phyloP scores from a whole-genome alignment of 371 early-diverging fungal species.

The Actinomortierella wolfii region DNA sequence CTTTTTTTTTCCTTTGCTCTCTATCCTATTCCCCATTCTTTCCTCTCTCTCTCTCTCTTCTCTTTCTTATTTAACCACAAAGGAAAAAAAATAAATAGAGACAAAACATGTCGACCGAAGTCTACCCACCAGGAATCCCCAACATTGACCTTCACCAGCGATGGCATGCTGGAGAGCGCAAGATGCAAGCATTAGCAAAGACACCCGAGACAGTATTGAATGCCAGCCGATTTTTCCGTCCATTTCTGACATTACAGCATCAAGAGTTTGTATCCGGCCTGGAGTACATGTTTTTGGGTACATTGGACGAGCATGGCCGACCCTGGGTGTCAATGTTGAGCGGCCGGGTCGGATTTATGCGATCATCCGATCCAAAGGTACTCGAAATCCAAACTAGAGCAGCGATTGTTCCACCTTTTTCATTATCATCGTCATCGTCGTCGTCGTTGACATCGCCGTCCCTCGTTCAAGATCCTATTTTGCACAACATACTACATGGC shows the following conservation, averaged over 20 bases:
- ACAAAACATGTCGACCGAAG: not conserved
- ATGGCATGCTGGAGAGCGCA: slow-evolving; percentile 40
- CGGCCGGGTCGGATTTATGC: slow-evolving; percentile 24
- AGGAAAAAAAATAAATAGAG: slow-evolving; percentile 4
- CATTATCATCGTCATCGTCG: not conserved
- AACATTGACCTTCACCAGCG: slow-evolving; percentile 10
- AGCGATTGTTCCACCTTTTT: not conserved
- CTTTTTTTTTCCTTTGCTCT: not conserved
- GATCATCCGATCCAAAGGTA: slow-evolving; percentile 10
- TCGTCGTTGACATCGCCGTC: not conserved
- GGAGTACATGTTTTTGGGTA: slow-evolving; percentile 32
- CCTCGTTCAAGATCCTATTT: slow-evolving; percentile 13
- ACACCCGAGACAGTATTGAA: slow-evolving; percentile 24
- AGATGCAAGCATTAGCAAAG: slow-evolving; percentile 24
- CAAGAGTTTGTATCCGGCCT: slow-evolving; percentile 30
- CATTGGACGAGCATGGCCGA: slow-evolving; percentile 24
- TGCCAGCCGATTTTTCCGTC: slow-evolving; percentile 18
- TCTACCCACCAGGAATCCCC: not conserved
- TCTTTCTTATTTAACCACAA: not conserved
- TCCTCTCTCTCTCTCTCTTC: not conserved
- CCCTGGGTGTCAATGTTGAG: slow-evolving; percentile 40
- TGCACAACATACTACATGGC: slow-evolving; percentile 18
- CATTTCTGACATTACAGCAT: slow-evolving; percentile 22
- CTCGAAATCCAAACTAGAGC: slow-evolving; percentile 17
- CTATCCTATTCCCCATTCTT: not conserved